Base-by-base conservation (phyloP, 177 flowering plant species). In the Vitis hybrid region DNA sequence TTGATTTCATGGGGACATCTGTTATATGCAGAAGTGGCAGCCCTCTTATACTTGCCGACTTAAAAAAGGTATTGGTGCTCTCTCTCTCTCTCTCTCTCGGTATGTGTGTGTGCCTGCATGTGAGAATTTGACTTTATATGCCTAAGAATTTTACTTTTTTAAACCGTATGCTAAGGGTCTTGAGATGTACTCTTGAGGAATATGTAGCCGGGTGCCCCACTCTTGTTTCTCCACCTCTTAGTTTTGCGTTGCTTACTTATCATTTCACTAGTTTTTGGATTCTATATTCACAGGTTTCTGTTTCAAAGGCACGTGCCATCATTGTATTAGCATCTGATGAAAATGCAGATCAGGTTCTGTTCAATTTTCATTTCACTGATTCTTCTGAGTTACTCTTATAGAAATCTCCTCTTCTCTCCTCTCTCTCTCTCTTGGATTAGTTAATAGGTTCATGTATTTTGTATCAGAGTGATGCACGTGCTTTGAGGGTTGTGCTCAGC, bases 21-120 rank as follows among this genome's bases (percentile, higher is more conserved):
- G 92, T 94, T 18, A 90, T 94, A 65, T 94, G 98, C 72, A 90
- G 98, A 80, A 91, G 98, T 79, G 98, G 98, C 51, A 91, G 97
- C 78, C 96, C 98, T 78, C 94, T 91, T 61, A 90, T 94, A 70
- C 79, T 94, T 49, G 97, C 97, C 48, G 98, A 94, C 72, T 77
- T 94, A 52, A 90, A 94, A 72, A 94, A 94, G 91, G 98, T 91
- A 72, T 26, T 26, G 29, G 5, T 26, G 29, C 29, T 26, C 29
- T 26, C 29, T 26, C 29, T 26, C 29, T 26, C 29, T 26, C 29
- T 26, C 29, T 26, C 5, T 2, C 20, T 60, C 26, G 3, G 29
- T 26, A 26, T 26, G 29, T 26, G 29, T 26, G 29, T 26, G 29
- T 26, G 29, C 29, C 29, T 26, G 29, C 0, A 26, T 26, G 29